Evolutionary conservation across 345 rosid species (phyloP), one percentile per base, ranked within the genome.

Genomic region (Salix koriyanagi): DNA sequence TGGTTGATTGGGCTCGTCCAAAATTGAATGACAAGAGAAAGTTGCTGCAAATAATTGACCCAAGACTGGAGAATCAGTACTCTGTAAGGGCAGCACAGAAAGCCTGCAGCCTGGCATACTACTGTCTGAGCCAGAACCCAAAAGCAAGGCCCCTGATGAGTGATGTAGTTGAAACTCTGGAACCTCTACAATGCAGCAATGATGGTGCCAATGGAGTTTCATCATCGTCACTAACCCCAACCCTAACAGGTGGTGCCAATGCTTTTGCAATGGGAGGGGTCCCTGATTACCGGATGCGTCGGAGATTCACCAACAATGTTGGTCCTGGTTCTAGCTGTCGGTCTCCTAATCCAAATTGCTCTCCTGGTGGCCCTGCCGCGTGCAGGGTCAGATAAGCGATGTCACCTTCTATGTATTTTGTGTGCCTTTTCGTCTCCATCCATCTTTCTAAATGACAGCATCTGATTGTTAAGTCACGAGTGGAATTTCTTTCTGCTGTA

Each of bases 1-100:
- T 96, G 83, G 97, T 94, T 52, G 99, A 94, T 79, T 96, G 99
- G 99, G 98, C 98, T 26, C 90, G 98, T 67, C 99, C 98, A 7
- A 92, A 96, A 84, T 66, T 96, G 80, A 95, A 93, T 26, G 99
- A 95, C 83, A 93, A 95, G 87, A 87, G 93, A 82, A 95, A 91
- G 68, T 70, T 93, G 75, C 87, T 95, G 76, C 98, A 90, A 79
- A 91, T 96, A 85, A 88, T 93, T 42, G 99, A 96, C 85, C 98
- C 94, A 23, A 88, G 94, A 83, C 84, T 93, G 85, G 94, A 91
- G 82, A 86, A 85, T 77, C 99, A 93, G 80, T 93, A 96, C 85
- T 91, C 96, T 2, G 91, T 90, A 70, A 88, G 91, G 78, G 98
- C 98, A 76, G 98, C 97, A 30, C 96, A 91, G 83, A 96, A 91